Evolutionary conservation across 164 flowering plant genomes (phyloP).

Genomic region (Piper longum): DNA sequence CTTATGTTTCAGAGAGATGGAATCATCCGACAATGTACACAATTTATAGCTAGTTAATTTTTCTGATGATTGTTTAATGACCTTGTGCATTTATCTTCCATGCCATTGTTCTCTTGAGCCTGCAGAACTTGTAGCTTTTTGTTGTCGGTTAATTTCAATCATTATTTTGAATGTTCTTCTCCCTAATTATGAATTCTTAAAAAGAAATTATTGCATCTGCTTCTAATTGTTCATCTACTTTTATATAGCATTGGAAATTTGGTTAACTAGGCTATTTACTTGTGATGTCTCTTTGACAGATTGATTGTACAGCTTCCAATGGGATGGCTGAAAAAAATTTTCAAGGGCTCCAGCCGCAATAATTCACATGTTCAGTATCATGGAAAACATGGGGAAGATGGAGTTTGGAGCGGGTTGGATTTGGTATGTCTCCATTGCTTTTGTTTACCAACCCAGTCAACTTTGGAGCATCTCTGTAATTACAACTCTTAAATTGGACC

Average conservation of each 20-base stretch:
- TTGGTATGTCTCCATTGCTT: slow-evolving; percentile 25
- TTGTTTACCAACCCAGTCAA: background rate
- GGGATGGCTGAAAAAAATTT: slow-evolving; percentile 77
- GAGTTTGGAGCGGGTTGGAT: slow-evolving; percentile 26
- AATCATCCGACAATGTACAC: too few species aligned
- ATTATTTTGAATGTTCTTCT: too few species aligned
- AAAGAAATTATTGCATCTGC: slow-evolving; percentile 4
- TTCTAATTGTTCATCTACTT: background rate
- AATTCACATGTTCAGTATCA: slow-evolving; percentile 18
- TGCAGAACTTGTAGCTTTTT: too few species aligned
- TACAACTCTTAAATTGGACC: too few species aligned
- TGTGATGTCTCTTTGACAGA: slow-evolving; percentile 16
- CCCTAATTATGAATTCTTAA: too few species aligned
- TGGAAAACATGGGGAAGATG: slow-evolving; percentile 38
- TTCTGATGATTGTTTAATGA: too few species aligned
- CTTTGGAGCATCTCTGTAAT: too few species aligned
- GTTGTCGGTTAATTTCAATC: too few species aligned
- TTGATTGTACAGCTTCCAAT: slow-evolving; percentile 33
- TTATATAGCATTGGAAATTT: background rate
- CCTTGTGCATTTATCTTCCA: too few species aligned
- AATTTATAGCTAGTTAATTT: too few species aligned
- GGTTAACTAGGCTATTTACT: slow-evolving; percentile 2
- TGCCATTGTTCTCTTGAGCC: too few species aligned
- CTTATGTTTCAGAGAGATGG: too few species aligned
- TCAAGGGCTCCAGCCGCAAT: slow-evolving; percentile 13